These are phyloP conservation scores for Tylopilus sp. DNA, from an alignment of 768 basidiomycete species.

Conservation along the genomic window DNA sequence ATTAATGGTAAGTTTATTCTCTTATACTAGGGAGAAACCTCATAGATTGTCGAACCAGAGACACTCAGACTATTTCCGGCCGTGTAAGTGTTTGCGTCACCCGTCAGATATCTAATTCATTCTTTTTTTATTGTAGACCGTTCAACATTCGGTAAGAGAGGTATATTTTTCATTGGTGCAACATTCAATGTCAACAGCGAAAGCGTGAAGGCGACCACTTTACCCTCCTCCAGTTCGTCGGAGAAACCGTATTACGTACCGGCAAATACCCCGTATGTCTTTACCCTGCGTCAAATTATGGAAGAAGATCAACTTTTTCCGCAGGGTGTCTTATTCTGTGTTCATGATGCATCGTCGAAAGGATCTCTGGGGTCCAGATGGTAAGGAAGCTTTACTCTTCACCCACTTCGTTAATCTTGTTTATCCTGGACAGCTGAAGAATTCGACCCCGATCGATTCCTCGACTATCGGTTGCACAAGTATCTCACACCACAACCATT, in stretches of 20 bases:
- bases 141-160: constrained; percentile 44
- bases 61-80: constrained; percentile 55
- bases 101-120: neutral
- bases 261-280: constrained; percentile 39
- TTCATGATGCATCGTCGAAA: constrained; percentile 63
- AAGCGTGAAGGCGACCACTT: constrained; percentile 45
- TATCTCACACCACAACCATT: constrained; percentile 62
- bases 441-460: constrained; percentile 71
- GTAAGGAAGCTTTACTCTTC: constrained; percentile 26
- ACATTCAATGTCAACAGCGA: constrained; percentile 32
- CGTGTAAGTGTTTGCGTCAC: constrained; percentile 28
- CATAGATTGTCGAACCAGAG: constrained; percentile 31
- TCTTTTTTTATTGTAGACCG: constrained; percentile 30
- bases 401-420: neutral
- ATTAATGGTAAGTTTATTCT: constrained; percentile 47
- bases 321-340: constrained; percentile 48
- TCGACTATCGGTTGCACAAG: constrained; percentile 59
- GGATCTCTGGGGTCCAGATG: constrained; percentile 72
- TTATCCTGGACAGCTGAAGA: constrained; percentile 43
- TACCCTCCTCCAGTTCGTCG: constrained; percentile 31
- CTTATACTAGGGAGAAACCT: neutral
- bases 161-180: neutral
- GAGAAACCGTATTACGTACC: constrained; percentile 29
- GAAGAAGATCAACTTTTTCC: neutral
- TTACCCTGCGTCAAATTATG: neutral